A percentile compares a stretch with the other conserved stretches of the same genome.
Conservation (phyloP, 192 early-diverging fungal species). For the Coemansia sp. region DNA sequence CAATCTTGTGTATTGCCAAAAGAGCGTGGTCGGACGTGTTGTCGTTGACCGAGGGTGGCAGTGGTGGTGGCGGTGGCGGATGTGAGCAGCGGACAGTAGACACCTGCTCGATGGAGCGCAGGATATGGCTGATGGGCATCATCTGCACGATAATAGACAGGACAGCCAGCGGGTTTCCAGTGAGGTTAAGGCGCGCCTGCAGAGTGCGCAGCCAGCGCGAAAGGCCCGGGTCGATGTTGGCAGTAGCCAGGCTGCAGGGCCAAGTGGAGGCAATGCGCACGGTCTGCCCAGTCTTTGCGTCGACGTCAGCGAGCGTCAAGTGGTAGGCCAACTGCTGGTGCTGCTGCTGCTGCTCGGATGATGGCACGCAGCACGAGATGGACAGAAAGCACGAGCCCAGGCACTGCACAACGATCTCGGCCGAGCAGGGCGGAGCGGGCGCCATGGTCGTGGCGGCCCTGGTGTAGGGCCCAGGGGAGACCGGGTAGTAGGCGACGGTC, state of each 20-base stretch:
- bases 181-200: constrained; percentile 51
- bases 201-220: constrained; percentile 54
- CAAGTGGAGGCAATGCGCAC: constrained; percentile 49
- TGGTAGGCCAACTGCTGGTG: constrained; percentile 42
- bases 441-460: constrained; percentile 27
- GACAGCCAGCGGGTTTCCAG: constrained; percentile 37
- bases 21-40: constrained; percentile 25
- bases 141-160: constrained; percentile 48
- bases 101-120: constrained; percentile 19
- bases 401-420: constrained; percentile 49
- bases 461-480: constrained; percentile 44
- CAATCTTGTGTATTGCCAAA: constrained; percentile 33
- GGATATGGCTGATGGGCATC: constrained; percentile 46
- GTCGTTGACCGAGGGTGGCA: constrained; percentile 1
- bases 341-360: constrained; percentile 27
- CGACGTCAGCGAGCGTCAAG: constrained; percentile 52
- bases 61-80: not conserved
- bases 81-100: constrained; percentile 13
- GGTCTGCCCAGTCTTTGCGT: constrained; percentile 33
- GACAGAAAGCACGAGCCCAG: constrained; percentile 46
- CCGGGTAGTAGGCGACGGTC: constrained; percentile 49
- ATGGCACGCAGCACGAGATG: constrained; percentile 51
- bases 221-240: constrained; percentile 37
- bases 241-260: constrained; percentile 35
- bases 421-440: constrained; percentile 29